A percentile compares a stretch with the other conserved stretches of the same genome.
Conservation (phyloP, 2,329 filamentous ascomycete genomes). For the Cordyceps cicadae region DNA sequence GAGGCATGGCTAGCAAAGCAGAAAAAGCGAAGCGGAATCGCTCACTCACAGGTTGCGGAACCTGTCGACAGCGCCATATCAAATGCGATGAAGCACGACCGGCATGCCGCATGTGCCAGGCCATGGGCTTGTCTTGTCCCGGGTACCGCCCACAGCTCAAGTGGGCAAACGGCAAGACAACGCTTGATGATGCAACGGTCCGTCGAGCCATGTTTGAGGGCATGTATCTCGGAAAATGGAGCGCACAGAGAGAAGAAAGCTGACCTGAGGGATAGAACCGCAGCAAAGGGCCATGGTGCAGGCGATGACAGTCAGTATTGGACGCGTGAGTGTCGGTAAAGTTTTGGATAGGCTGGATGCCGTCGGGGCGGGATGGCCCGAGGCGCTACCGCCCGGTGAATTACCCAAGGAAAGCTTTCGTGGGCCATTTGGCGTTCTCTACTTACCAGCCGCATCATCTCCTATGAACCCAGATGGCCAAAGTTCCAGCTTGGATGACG, state of each 20-base stretch:
- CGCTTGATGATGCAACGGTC: not conserved
- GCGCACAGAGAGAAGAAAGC: not conserved
- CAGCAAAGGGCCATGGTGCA: slow-evolving; percentile 1
- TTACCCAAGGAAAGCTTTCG: not conserved
- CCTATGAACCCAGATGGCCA: not conserved
- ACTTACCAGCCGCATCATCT: not conserved
- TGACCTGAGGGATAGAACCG: not conserved
- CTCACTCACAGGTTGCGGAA: not conserved
- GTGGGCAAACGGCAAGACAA: slow-evolving; percentile 12
- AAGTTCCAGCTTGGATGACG: not conserved
- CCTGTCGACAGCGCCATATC: slow-evolving; percentile 2
- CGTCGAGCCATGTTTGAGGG: not conserved
- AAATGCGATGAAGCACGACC: slow-evolving; percentile 17
- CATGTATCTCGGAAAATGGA: not conserved
- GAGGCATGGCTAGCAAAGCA: not conserved
- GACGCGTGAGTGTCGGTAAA: not conserved
- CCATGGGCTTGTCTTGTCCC: slow-evolving; percentile 13
- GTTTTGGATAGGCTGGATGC: not conserved
- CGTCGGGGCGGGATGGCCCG: not conserved
- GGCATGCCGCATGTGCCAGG: slow-evolving; percentile 12
- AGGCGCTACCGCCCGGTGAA: not conserved
- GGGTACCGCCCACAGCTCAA: slow-evolving; percentile 14
- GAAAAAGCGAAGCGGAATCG: not conserved
- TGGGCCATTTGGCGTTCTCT: not conserved
- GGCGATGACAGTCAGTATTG: not conserved